A percentile compares a stretch with the other conserved stretches of the same genome.
Evolutionary conservation across 495 filamentous ascomycete genomes (phyloP).

Genomic region (Penicillium canariense): DNA sequence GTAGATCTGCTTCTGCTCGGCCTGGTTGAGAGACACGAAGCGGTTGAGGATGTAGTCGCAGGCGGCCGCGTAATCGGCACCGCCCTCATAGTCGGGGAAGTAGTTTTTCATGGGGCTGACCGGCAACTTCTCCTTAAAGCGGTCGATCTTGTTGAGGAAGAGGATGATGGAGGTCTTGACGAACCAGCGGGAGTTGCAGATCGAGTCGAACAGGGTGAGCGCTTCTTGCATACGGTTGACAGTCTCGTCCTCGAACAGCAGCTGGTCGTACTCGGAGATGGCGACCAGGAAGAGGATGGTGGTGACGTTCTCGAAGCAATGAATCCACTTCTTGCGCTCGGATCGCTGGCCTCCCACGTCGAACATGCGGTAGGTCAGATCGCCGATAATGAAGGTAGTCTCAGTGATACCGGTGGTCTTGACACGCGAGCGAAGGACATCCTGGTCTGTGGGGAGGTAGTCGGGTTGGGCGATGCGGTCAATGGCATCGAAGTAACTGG

Average conservation of each 20-base stretch:
- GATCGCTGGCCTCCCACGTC: slow-evolving; percentile 98
- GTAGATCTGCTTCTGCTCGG: slow-evolving; percentile 99
- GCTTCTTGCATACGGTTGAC: slow-evolving; percentile 99
- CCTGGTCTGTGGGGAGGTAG: slow-evolving; percentile 96
- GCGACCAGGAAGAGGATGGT: slow-evolving; percentile 98
- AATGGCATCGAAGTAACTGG: slow-evolving; percentile 95
- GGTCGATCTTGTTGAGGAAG: slow-evolving; percentile 99
- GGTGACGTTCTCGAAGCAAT: slow-evolving; percentile 99
- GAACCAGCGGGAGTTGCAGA: slow-evolving; percentile 99
- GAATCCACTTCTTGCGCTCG: slow-evolving; percentile 99
- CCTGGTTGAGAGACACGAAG: slow-evolving; percentile 95
- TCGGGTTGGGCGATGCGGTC: slow-evolving; percentile 87
- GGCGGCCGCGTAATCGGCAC: slow-evolving; percentile 86
- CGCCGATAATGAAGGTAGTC: slow-evolving; percentile 96
- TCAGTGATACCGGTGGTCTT: slow-evolving; percentile 99
- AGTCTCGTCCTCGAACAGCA: slow-evolving; percentile 87
- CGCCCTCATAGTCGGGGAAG: slow-evolving; percentile 97
- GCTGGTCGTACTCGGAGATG: slow-evolving; percentile 98
- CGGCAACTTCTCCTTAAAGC: slow-evolving; percentile 99
- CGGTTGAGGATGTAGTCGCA: slow-evolving; percentile 98
- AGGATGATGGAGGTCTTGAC: slow-evolving; percentile 99
- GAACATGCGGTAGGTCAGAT: slow-evolving; percentile 98
- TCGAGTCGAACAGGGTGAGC: slow-evolving; percentile 95
- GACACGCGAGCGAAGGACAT: slow-evolving; percentile 95
- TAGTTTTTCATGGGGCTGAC: slow-evolving; percentile 99